Percentiles rank a stretch among this genome's conserved stretches.
These are phyloP conservation scores for Pilaira anomala DNA, from an alignment of 192 early-diverging fungal genomes.

Conservation along the genomic window DNA sequence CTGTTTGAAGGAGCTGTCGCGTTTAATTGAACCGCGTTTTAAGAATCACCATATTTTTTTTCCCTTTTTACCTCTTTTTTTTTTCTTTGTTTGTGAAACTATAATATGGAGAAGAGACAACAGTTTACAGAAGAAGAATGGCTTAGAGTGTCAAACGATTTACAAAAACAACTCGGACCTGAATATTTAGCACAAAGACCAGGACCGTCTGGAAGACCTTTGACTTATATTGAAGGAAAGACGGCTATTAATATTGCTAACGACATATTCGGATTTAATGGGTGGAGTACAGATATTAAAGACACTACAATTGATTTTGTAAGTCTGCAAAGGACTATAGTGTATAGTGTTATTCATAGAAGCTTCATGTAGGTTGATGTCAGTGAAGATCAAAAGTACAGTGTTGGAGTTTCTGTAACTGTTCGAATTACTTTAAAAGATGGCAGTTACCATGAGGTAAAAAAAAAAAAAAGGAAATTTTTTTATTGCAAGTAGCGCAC, in stretches of 20 bases:
- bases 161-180: slow-evolving; percentile 3
- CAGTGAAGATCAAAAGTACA: slow-evolving; percentile 50
- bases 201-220: slow-evolving; percentile 3
- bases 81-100: no score
- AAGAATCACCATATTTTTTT: no score
- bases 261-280: slow-evolving; percentile 92
- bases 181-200: slow-evolving; percentile 11
- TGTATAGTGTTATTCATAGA: no score
- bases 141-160: background rate
- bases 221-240: slow-evolving; percentile 61
- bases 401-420: slow-evolving; percentile 69
- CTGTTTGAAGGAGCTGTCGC: no score
- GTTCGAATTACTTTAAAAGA: slow-evolving; percentile 83
- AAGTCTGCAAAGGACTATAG: slow-evolving; percentile 7
- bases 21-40: no score
- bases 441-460: slow-evolving; percentile 81
- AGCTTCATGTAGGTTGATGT: slow-evolving; percentile 34
- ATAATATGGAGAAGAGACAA: no score
- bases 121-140: background rate
- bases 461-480: background rate
- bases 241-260: slow-evolving; percentile 85
- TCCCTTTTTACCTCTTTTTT: no score
- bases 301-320: slow-evolving; percentile 78
- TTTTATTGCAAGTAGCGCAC: no score
- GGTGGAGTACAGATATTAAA: slow-evolving; percentile 80